These are phyloP conservation scores for Podila clonocystis DNA, from an alignment of 192 early-diverging fungal species.

Conservation along the genomic window DNA sequence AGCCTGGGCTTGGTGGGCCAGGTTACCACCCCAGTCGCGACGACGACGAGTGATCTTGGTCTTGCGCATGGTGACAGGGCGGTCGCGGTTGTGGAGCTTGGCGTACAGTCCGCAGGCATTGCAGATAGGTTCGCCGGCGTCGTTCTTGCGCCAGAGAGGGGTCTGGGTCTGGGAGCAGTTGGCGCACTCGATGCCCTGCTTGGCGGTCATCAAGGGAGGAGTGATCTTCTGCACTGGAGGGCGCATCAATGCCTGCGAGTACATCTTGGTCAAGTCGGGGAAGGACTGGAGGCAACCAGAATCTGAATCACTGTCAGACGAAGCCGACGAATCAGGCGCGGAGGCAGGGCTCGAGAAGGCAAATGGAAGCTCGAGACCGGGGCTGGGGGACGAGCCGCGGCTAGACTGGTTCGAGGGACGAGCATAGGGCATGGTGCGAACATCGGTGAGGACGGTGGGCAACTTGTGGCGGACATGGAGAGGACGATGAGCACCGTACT, in stretches of 20 bases:
- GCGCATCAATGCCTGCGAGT: conserved; percentile 33
- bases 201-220: conserved; percentile 44
- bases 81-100: conserved; percentile 89
- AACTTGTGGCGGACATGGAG: conserved; percentile 62
- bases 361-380: background rate
- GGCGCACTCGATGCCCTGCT: conserved; percentile 58
- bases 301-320: conserved; percentile 33
- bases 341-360: background rate
- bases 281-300: conserved; percentile 7
- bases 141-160: conserved; percentile 84
- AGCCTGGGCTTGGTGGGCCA: conserved; percentile 37
- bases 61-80: conserved; percentile 86
- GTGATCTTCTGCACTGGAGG: conserved; percentile 9
- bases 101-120: conserved; percentile 90
- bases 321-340: conserved; percentile 4
- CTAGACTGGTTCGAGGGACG: conserved; percentile 15
- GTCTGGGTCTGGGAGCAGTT: conserved; percentile 81
- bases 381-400: conserved; percentile 21
- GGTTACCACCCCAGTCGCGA: conserved; percentile 59
- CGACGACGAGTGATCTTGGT: conserved; percentile 68
- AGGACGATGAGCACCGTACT: conserved; percentile 67
- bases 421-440: conserved; percentile 38
- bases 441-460: conserved; percentile 23
- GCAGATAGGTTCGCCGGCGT: conserved; percentile 77
- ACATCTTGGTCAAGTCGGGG: conserved; percentile 31